Conservation (phyloP, 768 basidiomycete genomes). For the Rhizopogon rudus region DNA sequence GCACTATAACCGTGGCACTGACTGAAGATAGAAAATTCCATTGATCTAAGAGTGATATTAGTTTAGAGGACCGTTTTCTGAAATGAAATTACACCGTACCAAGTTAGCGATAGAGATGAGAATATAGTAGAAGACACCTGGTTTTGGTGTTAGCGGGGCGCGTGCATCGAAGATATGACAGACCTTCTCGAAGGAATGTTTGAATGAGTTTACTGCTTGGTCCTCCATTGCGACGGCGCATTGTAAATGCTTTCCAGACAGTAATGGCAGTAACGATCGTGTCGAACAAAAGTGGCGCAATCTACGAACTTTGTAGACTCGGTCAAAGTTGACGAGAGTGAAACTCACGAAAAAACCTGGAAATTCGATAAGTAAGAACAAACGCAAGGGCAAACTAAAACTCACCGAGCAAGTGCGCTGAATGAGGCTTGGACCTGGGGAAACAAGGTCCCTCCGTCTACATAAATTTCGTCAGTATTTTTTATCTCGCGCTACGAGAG, state of each 20-base stretch:
- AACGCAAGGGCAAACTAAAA: neutral
- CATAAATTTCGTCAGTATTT: neutral
- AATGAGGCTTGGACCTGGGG: constrained; percentile 78
- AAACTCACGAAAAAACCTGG: constrained; percentile 55
- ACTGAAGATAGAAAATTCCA: constrained; percentile 86
- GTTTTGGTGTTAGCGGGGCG: neutral
- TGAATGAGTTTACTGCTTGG: constrained; percentile 77
- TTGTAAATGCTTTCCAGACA: constrained; percentile 71
- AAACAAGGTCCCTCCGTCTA: constrained; percentile 66
- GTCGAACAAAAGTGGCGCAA: constrained; percentile 78
- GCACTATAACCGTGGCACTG: constrained; percentile 16
- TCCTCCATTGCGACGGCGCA: constrained; percentile 69
- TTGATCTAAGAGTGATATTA: constrained; percentile 44
- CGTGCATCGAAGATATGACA: constrained; percentile 5
- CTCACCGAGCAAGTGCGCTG: constrained; percentile 74
- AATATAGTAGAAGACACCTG: constrained; percentile 81
- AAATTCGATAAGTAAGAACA: constrained; percentile 6
- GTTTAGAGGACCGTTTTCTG: neutral
- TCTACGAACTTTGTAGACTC: constrained; percentile 34
- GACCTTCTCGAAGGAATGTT: constrained; percentile 80
- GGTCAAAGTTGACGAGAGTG: neutral
- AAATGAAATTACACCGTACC: constrained; percentile 24
- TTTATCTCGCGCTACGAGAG: neutral
- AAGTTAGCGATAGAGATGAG: constrained; percentile 85
- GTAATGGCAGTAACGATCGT: constrained; percentile 80